Base-by-base conservation (phyloP, 139 green algal species). In the Micractinium sp. region DNA sequence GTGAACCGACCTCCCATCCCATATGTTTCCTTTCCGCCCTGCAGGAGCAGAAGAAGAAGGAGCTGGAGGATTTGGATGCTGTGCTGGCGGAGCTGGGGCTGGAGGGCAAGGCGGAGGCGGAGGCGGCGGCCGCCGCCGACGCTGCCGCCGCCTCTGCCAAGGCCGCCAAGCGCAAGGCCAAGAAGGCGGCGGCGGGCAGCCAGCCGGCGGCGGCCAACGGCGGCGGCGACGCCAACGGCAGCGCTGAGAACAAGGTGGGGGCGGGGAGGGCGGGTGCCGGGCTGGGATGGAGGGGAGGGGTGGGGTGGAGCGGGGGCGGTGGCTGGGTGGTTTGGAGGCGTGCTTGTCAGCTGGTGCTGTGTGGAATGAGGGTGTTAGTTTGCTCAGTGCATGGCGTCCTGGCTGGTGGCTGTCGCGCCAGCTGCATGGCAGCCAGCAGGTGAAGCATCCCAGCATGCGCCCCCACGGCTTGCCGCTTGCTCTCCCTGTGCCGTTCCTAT, bases 1-100 rank as follows among this genome's bases (percentile, higher is more conserved):
- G n/a, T n/a, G n/a, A n/a, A n/a, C n/a, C n/a, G n/a, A n/a, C n/a
- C n/a, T n/a, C n/a, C n/a, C n/a, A n/a, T n/a, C n/a, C n/a, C n/a
- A n/a, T 31, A 9, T 20, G 5, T 73, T 31, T 5, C 18, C 36
- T 3, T 86, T 56, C 7, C 41, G 1, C 23, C 31, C 39, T 81
- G 85, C 89, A 94, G 89, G 93, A 95, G 86, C 88, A 86, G 47
- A 94, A 94, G 75, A 90, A 91, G 73, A 93, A 93, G 86, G 92
- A 95, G 82, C 81, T 95, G 85, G 90, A 93, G 35, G 93, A 95
- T 36, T 36, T 95, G 86, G 89, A 93, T 71, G 87, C 86, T 2
- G 86, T 90, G 88, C 89, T 95, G 79, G 93, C 91, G 13, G 92
- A 95, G 90, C 85, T 95, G 86, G 93, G 93, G n/a, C 84, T 95